Evolutionary conservation across 305 asterid species (phyloP), one percentile per base, ranked within the genome.

Genomic region (Caryopteris hybrid): DNA sequence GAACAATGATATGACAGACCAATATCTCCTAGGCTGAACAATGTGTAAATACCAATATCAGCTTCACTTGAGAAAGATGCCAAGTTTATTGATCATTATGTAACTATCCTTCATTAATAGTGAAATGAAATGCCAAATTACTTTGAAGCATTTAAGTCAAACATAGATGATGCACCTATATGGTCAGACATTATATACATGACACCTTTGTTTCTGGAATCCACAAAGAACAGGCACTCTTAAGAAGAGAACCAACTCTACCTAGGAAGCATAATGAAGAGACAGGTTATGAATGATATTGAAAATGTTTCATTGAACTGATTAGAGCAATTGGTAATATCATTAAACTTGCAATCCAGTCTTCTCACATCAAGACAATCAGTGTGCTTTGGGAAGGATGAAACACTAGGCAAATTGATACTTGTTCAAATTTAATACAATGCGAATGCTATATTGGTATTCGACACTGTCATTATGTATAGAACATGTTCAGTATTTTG

Each of bases 211-310:
- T n/a, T 42, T 22, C 20, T 16, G 31, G 54, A 66, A 43, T 29
- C 58, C 33, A 68, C 57, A 45, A 68, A 42, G 65, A 17, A 21
- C 58, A 57, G 31, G 66, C 36, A 10, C 46, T 67, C 56, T 39
- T 52, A 55, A 52, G 47, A 23, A 50, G 33, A 39, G 20, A 8
- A 51, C 17, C 46, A 52, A 23, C 11, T 36, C 36, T 22, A 17
- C n/a, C 61, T 56, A 22, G 21, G 41, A 59, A 59, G 34, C 53
- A 42, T 20, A 17, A 17, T 31, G 21, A 43, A 46, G 34, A 10
- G 21, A 54, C 58, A 45, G 17, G 20, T 42, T 18, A 13, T 51
- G 38, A 36, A 21, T 20, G 13, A 62, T 54, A 60, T 71, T 22
- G 22, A 45, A 10, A 66, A 22, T 46, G n/a, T 22, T 53, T 27